Evolutionary conservation across 345 rosid genomes (phyloP).

Genomic region (Eucalyptus cloeziana): DNA sequence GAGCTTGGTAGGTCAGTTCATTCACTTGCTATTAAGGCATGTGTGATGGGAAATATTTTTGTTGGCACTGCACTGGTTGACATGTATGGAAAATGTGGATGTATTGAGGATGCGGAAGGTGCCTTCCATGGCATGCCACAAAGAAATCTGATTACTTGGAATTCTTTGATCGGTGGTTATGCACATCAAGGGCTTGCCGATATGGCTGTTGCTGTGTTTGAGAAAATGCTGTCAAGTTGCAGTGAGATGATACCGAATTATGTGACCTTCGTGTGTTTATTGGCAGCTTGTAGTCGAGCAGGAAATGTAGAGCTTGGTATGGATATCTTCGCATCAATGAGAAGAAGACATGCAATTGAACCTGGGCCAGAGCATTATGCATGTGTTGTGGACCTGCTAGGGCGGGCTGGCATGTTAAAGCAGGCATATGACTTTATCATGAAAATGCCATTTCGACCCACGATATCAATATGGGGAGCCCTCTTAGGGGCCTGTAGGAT

Average conservation of each 20-base stretch:
- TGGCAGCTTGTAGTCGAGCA: constrained; percentile 83
- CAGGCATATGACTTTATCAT: constrained; percentile 43
- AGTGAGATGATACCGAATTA: constrained; percentile 39
- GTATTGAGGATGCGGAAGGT: constrained; percentile 39
- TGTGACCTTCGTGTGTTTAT: constrained; percentile 61
- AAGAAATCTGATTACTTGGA: constrained; percentile 63
- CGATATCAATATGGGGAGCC: constrained; percentile 80
- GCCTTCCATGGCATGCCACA: constrained; percentile 50
- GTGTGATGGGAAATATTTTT: constrained; percentile 43
- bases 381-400: constrained; percentile 75
- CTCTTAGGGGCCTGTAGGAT: constrained; percentile 82
- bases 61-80: constrained; percentile 78
- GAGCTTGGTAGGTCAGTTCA: constrained; percentile 65
- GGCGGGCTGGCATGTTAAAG: constrained; percentile 73
- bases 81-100: constrained; percentile 96
- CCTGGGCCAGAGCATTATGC: constrained; percentile 81
- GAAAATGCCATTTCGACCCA: constrained; percentile 57
- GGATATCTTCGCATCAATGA: constrained; percentile 60
- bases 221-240: constrained; percentile 29
- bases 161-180: constrained; percentile 66
- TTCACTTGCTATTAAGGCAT: constrained; percentile 60
- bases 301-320: constrained; percentile 56
- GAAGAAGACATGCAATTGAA: constrained; percentile 32
- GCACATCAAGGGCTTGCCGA: constrained; percentile 68
- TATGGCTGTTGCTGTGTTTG: constrained; percentile 42